Conservation (phyloP, 1,284 basidiomycete genomes). For the Ceratobasidium papillatum region DNA sequence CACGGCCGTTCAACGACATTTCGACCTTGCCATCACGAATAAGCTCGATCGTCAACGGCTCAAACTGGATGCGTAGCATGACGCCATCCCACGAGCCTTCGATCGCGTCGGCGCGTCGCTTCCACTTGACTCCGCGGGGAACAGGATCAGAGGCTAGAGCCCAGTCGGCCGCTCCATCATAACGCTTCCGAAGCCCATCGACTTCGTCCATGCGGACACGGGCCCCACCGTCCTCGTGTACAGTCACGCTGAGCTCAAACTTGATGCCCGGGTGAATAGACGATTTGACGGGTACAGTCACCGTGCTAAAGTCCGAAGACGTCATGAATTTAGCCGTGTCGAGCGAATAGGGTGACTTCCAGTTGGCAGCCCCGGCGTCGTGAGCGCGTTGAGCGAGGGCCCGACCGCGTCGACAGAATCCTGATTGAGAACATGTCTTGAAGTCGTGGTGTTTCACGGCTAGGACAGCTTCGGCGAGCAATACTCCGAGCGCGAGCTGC, state of each 20-base stretch:
- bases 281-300: constrained; percentile 77
- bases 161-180: constrained; percentile 91
- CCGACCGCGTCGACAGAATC: constrained; percentile 89
- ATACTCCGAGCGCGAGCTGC: constrained; percentile 38
- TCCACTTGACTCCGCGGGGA: constrained; percentile 66
- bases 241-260: constrained; percentile 80
- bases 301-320: constrained; percentile 62
- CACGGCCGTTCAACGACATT: constrained; percentile 88
- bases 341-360: constrained; percentile 86
- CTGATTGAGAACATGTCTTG: constrained; percentile 89
- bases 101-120: constrained; percentile 65
- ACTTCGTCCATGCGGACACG: constrained; percentile 88
- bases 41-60: constrained; percentile 78
- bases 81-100: constrained; percentile 69
- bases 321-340: constrained; percentile 63
- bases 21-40: constrained; percentile 80
- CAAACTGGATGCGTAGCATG: constrained; percentile 73
- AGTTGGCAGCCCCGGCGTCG: constrained; percentile 60
- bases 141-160: constrained; percentile 76
- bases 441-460: constrained; percentile 75
- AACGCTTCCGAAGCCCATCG: constrained; percentile 76
- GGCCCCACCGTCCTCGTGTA: constrained; percentile 85
- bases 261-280: constrained; percentile 82
- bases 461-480: constrained; percentile 41
- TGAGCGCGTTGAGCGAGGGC: constrained; percentile 76